These are phyloP conservation scores for Aegilops bicornis DNA, from an alignment of 176 grass and related monocot species.

Conservation along the genomic window DNA sequence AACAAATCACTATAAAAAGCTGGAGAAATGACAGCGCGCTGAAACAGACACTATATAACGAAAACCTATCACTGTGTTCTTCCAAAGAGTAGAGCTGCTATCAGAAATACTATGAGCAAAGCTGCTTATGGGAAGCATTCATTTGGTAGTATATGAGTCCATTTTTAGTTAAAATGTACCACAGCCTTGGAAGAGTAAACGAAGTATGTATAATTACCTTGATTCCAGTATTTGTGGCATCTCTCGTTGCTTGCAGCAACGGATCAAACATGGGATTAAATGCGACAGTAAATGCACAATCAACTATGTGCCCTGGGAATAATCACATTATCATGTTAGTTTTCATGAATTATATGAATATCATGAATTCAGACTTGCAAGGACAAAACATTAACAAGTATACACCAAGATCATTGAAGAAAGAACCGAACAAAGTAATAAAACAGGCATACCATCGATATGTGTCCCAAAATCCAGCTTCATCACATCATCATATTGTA, in stretches of 20 bases:
- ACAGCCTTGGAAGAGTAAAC: neutral
- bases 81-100: neutral
- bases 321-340: slow-evolving; percentile 7
- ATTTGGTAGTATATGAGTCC: neutral
- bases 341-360: slow-evolving; percentile 3
- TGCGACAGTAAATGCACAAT: slow-evolving; percentile 93
- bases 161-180: neutral
- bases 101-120: neutral
- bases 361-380: neutral
- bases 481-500: slow-evolving; percentile 99
- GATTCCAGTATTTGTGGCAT: slow-evolving; percentile 94
- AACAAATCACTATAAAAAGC: neutral
- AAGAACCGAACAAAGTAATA: slow-evolving; percentile 10
- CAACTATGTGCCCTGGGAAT: slow-evolving; percentile 78
- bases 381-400: neutral
- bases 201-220: slow-evolving; percentile 51
- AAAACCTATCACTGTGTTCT: neutral
- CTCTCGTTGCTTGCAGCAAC: slow-evolving; percentile 88
- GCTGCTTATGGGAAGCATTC: neutral
- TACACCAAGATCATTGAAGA: neutral
- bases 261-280: slow-evolving; percentile 99
- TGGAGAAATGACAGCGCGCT: neutral
- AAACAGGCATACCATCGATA: slow-evolving; percentile 66
- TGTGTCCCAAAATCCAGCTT: slow-evolving; percentile 99
- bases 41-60: neutral